A percentile compares a stretch with the other conserved stretches of the same genome.
phyloP scores from a whole-genome alignment of 257 asterid genomes.

The Nicotiana tabacum region DNA sequence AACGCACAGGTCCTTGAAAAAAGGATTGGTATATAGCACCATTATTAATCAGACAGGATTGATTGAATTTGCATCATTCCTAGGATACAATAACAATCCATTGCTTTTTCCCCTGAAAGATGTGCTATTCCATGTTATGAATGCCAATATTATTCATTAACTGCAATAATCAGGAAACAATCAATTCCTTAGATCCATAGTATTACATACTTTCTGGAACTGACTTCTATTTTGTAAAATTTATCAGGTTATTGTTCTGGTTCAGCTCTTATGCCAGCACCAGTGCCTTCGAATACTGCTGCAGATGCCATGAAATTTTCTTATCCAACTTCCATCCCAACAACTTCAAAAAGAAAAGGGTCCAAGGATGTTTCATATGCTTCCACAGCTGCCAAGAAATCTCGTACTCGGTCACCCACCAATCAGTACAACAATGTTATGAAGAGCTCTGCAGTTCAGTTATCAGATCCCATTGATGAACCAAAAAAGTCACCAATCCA shows the following conservation, averaged over 20 bases:
- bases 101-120: not conserved
- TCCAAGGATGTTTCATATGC: slow-evolving; percentile 23
- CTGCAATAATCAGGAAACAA: not conserved
- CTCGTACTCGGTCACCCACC: slow-evolving; percentile 33
- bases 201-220: not conserved
- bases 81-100: not conserved
- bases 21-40: not conserved
- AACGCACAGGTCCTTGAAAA: not conserved
- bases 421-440: slow-evolving; percentile 16
- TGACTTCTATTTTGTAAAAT: not conserved
- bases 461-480: slow-evolving; percentile 21
- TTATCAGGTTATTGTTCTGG: slow-evolving; percentile 47
- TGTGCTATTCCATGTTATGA: not conserved
- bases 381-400: slow-evolving; percentile 36
- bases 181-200: not conserved
- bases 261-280: slow-evolving; percentile 40
- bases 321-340: slow-evolving; percentile 31
- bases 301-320: slow-evolving; percentile 30
- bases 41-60: not conserved
- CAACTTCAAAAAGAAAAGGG: slow-evolving; percentile 46
- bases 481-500: slow-evolving; percentile 32
- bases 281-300: slow-evolving; percentile 17
- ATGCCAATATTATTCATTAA: not conserved
- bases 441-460: slow-evolving; percentile 22
- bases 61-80: not conserved